A percentile compares a stretch with the other conserved stretches of the same genome.
Conservation (phyloP, 2,329 filamentous ascomycete genomes). For the Stemphylium vesicarium region DNA sequence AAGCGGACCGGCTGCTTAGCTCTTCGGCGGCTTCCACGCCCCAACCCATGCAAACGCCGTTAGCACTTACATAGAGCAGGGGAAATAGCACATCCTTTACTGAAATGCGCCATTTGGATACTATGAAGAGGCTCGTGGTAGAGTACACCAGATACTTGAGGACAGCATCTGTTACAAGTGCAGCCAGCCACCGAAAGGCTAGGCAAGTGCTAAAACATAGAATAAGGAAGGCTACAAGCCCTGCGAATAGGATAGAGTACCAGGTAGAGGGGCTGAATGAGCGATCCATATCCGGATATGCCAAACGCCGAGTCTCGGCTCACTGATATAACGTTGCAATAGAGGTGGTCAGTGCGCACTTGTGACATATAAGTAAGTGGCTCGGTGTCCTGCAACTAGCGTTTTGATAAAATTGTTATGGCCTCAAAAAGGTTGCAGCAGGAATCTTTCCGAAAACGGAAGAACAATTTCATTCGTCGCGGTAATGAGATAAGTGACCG, state of each 20-base stretch:
- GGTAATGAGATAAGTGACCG: conserved; percentile 18
- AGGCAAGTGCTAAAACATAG: conserved; percentile 1
- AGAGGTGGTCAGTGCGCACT: conserved; percentile 8
- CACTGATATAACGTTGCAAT: conserved; percentile 9
- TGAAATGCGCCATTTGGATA: not conserved
- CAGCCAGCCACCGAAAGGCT: conserved; percentile 2
- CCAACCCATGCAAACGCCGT: conserved; percentile 12
- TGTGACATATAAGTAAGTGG: conserved; percentile 14
- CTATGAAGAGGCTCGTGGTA: not conserved
- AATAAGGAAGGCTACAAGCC: conserved; percentile 6
- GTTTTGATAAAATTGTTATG: conserved; percentile 11
- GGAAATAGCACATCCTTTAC: conserved; percentile 1
- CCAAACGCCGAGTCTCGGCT: not conserved
- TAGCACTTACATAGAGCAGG: conserved; percentile 7
- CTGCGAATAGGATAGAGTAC: conserved; percentile 8
- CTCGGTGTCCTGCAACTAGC: not conserved
- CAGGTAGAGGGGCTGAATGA: not conserved
- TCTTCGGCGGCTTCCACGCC: conserved; percentile 6
- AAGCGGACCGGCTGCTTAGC: conserved; percentile 15
- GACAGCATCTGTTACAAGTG: conserved; percentile 1
- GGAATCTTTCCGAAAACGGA: conserved; percentile 21
- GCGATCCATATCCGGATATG: conserved; percentile 5
- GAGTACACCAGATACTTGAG: conserved; percentile 19
- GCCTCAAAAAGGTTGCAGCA: conserved; percentile 20
- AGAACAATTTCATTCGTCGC: conserved; percentile 20